Evolutionary conservation across 2,329 filamentous ascomycete genomes (phyloP).

Genomic region (Epichloe coenophiala): DNA sequence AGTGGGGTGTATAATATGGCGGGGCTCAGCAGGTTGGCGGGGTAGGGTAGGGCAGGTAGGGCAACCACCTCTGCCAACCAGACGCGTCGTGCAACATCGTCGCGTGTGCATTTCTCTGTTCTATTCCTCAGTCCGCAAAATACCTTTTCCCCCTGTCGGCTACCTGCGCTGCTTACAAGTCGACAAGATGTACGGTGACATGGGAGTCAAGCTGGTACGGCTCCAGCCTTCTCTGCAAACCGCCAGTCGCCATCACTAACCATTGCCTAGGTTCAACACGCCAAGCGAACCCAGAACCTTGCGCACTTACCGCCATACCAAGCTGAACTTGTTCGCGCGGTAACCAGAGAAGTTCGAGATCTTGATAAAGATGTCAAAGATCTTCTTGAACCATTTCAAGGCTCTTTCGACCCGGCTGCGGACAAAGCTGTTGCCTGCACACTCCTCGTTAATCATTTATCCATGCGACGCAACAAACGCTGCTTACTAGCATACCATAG

Average conservation of each 20-base stretch:
- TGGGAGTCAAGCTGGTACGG: slow-evolving; percentile 69
- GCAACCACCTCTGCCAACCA: not conserved
- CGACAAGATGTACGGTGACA: slow-evolving; percentile 66
- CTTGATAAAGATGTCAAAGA: slow-evolving; percentile 73
- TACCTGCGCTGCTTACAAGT: not conserved
- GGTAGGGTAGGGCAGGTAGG: too few relatives aligned
- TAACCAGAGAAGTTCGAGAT: slow-evolving; percentile 85
- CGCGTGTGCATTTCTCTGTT: not conserved
- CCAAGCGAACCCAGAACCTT: slow-evolving; percentile 84
- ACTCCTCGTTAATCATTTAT: slow-evolving; percentile 82
- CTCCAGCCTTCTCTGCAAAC: not conserved
- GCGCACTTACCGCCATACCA: slow-evolving; percentile 82
- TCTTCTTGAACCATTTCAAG: slow-evolving; percentile 70
- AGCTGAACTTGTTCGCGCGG: slow-evolving; percentile 74
- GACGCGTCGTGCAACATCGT: not conserved
- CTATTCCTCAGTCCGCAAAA: not conserved
- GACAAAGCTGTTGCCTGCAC: slow-evolving; percentile 79
- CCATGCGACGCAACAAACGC: slow-evolving; percentile 91
- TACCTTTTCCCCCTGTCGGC: not conserved
- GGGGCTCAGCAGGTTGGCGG: not conserved
- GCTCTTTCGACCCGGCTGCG: slow-evolving; percentile 70
- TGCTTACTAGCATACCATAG: slow-evolving; percentile 91
- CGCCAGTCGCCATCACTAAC: not conserved
- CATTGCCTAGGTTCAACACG: slow-evolving; percentile 65
- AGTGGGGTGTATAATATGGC: too few relatives aligned